These are phyloP conservation scores for Candida schatavii DNA, from an alignment of 805 yeast genomes.

Conservation along the genomic window DNA sequence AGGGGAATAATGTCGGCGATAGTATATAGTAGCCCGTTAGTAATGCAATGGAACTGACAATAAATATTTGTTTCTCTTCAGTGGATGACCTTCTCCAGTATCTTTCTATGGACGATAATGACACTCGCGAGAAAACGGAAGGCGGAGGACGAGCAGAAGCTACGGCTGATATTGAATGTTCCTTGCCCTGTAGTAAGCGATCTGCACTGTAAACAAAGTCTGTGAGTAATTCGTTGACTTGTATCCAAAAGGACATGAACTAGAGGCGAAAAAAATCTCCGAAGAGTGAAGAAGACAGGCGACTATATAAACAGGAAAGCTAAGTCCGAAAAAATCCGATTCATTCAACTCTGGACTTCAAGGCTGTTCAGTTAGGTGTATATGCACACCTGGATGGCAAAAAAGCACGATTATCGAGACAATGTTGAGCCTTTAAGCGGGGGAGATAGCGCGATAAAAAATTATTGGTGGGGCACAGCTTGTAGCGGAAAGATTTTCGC, in stretches of 20 bases:
- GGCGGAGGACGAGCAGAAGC: not conserved
- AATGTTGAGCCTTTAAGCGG: too few species aligned
- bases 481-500: too few species aligned
- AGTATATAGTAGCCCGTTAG: conserved; percentile 2
- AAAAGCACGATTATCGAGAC: too few species aligned
- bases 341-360: too few species aligned
- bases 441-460: too few species aligned
- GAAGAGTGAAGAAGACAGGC: not conserved
- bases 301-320: too few species aligned
- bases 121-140: not conserved
- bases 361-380: too few species aligned
- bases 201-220: not conserved
- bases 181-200: not conserved
- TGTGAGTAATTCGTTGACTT: not conserved
- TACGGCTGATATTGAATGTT: not conserved
- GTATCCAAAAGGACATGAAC: not conserved
- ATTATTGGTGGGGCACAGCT: too few species aligned
- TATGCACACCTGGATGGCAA: too few species aligned
- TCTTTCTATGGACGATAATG: not conserved
- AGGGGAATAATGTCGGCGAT: conserved; percentile 4
- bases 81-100: not conserved
- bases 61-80: not conserved
- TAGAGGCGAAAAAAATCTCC: not conserved
- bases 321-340: too few species aligned
- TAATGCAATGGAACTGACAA: not conserved